These are phyloP conservation scores for Ophiostoma sp. DNA, from an alignment of 2,329 filamentous ascomycete species.

Conservation along the genomic window DNA sequence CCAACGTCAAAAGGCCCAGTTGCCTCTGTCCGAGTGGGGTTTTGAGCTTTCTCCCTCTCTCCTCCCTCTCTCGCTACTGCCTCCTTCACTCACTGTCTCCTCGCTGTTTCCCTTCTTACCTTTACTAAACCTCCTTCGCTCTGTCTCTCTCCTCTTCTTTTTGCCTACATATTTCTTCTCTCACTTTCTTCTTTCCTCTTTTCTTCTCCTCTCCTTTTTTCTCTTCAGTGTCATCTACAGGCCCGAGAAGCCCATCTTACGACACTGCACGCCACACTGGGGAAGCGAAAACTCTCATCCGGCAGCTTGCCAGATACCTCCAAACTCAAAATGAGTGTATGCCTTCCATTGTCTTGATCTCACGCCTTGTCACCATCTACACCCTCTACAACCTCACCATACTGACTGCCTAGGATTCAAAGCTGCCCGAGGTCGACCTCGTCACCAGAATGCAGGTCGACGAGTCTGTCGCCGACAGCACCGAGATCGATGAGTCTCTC, in stretches of 20 bases:
- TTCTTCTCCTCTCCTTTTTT: background rate
- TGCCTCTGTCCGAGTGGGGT: constrained; percentile 19
- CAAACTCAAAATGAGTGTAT: constrained; percentile 59
- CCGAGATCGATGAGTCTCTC: constrained; percentile 66
- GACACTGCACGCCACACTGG: constrained; percentile 44
- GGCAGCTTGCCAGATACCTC: constrained; percentile 53
- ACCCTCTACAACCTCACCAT: background rate
- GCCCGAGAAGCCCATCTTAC: constrained; percentile 9
- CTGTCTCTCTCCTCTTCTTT: constrained; percentile 2
- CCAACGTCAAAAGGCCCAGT: constrained; percentile 8
- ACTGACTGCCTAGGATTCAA: constrained; percentile 38
- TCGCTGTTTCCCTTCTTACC: background rate
- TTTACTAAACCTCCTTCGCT: background rate
- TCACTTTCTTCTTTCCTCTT: background rate
- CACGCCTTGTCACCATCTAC: background rate
- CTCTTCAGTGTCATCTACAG: constrained; percentile 3
- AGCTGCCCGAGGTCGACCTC: constrained; percentile 55
- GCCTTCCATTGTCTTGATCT: constrained; percentile 31
- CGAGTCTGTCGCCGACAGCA: constrained; percentile 49
- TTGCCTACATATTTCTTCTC: background rate
- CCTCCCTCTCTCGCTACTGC: background rate
- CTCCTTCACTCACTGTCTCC: background rate
- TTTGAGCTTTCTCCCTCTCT: constrained; percentile 18
- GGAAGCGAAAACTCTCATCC: constrained; percentile 63
- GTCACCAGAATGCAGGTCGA: constrained; percentile 63